Evolutionary conservation across 1,284 basidiomycete genomes (phyloP).

Genomic region (Pseudozyma tsukubaensis): DNA sequence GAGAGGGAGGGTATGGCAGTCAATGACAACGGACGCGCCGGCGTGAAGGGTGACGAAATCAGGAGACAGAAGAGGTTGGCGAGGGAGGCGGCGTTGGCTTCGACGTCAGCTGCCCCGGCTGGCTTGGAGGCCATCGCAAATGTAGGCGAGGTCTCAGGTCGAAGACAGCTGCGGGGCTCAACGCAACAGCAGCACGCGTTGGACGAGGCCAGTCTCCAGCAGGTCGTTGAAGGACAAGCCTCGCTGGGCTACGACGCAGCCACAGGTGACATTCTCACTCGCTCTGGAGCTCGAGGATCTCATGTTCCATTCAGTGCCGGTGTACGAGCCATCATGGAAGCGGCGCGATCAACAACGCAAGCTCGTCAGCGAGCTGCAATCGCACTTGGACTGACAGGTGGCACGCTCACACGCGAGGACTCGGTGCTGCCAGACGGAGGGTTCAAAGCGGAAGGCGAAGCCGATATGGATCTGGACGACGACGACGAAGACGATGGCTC

Average conservation of each 20-base stretch:
- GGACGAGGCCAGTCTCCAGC: slow-evolving; percentile 8
- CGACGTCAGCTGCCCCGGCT: slow-evolving; percentile 5
- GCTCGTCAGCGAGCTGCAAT: slow-evolving; percentile 40
- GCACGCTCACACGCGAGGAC: slow-evolving; percentile 30
- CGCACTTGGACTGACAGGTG: slow-evolving; percentile 35
- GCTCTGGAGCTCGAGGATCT: slow-evolving; percentile 20
- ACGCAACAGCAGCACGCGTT: slow-evolving; percentile 21
- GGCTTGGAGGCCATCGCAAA: not conserved
- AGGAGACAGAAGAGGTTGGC: slow-evolving; percentile 30
- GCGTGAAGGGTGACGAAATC: slow-evolving; percentile 41
- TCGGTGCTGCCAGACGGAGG: slow-evolving; percentile 21
- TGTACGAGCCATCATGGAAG: slow-evolving; percentile 44
- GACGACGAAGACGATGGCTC: slow-evolving; percentile 34
- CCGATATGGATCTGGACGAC: slow-evolving; percentile 37
- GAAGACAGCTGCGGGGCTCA: slow-evolving; percentile 27
- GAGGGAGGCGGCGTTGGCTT: slow-evolving; percentile 22
- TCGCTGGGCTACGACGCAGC: slow-evolving; percentile 1
- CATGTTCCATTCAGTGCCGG: slow-evolving; percentile 36
- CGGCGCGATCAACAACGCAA: slow-evolving; percentile 36
- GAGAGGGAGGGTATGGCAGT: slow-evolving; percentile 57
- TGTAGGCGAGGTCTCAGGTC: slow-evolving; percentile 9
- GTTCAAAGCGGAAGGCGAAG: slow-evolving; percentile 18
- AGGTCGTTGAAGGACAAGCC: slow-evolving; percentile 4
- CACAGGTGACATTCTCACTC: slow-evolving; percentile 12
- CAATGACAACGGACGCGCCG: slow-evolving; percentile 51